Evolutionary conservation across 208 protist species (phyloP).

Genomic region (Leishmania mexicana): DNA sequence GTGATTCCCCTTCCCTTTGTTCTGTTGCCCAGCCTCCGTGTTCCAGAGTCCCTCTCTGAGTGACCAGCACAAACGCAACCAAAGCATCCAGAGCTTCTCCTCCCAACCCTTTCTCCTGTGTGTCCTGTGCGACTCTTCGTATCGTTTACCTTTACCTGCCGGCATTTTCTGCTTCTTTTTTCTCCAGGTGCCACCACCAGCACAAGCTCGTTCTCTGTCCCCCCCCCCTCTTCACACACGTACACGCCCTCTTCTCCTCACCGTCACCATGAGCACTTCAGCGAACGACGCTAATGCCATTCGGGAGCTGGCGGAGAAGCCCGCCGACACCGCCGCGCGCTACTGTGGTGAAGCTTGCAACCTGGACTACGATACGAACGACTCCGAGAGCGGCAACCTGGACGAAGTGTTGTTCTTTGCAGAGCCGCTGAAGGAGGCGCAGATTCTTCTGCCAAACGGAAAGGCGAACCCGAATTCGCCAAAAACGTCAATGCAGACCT

Average conservation of each 20-base stretch:
- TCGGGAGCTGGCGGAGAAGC: conserved; percentile 3
- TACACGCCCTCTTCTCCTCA: not conserved
- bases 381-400: conserved; percentile 14
- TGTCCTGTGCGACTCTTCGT: not conserved
- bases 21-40: not conserved
- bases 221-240: no score
- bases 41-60: not conserved
- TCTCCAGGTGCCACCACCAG: not conserved
- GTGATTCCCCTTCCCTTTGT: not conserved
- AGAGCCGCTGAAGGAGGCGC: conserved; percentile 33
- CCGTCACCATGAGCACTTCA: not conserved
- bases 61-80: not conserved
- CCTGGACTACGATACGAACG: conserved; percentile 20
- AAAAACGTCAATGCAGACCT: conserved; percentile 53
- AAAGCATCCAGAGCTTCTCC: not conserved
- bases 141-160: not conserved
- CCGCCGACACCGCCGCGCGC: not conserved
- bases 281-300: not conserved
- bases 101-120: not conserved
- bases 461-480: conserved; percentile 7
- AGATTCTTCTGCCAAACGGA: conserved; percentile 13
- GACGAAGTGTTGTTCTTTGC: conserved; percentile 29
- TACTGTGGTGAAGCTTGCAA: not conserved
- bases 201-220: not conserved
- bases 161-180: not conserved